A percentile compares a stretch with the other conserved stretches of the same genome.
phyloP scores from a whole-genome alignment of 345 rosid species.

The Crucihimalaya himalaica region DNA sequence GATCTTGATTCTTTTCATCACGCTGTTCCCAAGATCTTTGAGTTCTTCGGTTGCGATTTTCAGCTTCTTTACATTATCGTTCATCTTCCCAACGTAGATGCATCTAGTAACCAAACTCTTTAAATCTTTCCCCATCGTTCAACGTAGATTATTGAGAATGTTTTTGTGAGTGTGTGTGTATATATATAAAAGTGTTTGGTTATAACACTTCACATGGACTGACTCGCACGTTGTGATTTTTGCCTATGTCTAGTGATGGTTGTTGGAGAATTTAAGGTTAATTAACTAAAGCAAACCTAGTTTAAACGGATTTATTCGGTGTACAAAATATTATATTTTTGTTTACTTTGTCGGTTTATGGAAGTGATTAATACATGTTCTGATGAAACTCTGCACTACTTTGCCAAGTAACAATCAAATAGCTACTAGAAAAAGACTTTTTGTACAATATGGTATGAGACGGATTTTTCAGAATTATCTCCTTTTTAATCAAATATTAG shows the following conservation, averaged over 20 bases:
- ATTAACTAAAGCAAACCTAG: not conserved
- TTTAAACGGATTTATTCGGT: not conserved
- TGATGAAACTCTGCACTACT: constrained; percentile 40
- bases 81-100: constrained; percentile 35
- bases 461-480: not conserved
- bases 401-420: not conserved
- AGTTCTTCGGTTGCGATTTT: constrained; percentile 38
- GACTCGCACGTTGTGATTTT: constrained; percentile 33
- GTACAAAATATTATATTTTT: constrained; percentile 2
- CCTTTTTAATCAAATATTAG: not conserved
- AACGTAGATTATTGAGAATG: constrained; percentile 10
- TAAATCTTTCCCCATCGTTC: constrained; percentile 40
- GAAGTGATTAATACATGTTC: constrained; percentile 36
- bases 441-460: not conserved
- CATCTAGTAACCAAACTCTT: constrained; percentile 39
- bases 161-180: not conserved
- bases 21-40: constrained; percentile 32
- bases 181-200: constrained; percentile 1
- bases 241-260: constrained; percentile 15
- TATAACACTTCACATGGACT: constrained; percentile 11
- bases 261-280: constrained; percentile 21
- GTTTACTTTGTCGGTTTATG: not conserved
- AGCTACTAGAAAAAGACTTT: not conserved
- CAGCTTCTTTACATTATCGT: constrained; percentile 34
- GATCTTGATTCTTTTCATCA: constrained; percentile 34